Evolutionary conservation across 495 filamentous ascomycete genomes (phyloP).

Genomic region (Chlorociboria aeruginascens): DNA sequence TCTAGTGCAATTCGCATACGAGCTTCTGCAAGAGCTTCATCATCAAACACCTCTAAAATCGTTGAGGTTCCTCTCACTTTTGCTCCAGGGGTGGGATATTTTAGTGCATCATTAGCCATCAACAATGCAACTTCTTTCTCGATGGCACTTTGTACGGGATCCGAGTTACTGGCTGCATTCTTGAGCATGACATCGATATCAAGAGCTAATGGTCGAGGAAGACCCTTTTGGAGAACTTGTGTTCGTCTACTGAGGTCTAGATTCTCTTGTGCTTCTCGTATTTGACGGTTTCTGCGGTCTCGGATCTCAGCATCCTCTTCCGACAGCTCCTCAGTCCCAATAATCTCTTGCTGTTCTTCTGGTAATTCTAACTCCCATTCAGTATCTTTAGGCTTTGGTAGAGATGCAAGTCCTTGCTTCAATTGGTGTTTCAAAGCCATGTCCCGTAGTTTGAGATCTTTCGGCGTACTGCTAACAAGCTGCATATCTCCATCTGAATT

Average conservation of each 20-base stretch:
- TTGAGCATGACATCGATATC: conserved; percentile 59
- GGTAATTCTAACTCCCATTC: conserved; percentile 90
- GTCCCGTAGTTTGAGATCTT: conserved; percentile 65
- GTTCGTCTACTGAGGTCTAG: conserved; percentile 75
- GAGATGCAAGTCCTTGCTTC: conserved; percentile 57
- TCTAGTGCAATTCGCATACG: conserved; percentile 66
- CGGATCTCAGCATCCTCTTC: conserved; percentile 80
- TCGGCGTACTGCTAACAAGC: conserved; percentile 62
- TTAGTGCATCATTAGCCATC: conserved; percentile 68
- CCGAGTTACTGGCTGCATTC: conserved; percentile 37
- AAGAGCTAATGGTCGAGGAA: conserved; percentile 67
- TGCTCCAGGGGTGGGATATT: conserved; percentile 55
- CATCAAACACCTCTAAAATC: conserved; percentile 55
- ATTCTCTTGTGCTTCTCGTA: conserved; percentile 56
- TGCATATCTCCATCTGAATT: conserved; percentile 56
- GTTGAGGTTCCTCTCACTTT: conserved; percentile 48
- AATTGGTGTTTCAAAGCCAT: conserved; percentile 59
- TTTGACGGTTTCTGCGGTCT: conserved; percentile 58
- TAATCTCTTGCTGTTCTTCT: conserved; percentile 60
- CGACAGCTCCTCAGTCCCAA: conserved; percentile 33
- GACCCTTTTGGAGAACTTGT: conserved; percentile 72
- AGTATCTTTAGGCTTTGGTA: conserved; percentile 83
- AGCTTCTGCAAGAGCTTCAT: conserved; percentile 59
- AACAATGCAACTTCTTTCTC: conserved; percentile 65
- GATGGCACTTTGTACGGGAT: conserved; percentile 45